Evolutionary conservation across 2,329 filamentous ascomycete species (phyloP).

Genomic region (Ceratocystis lukuohia): DNA sequence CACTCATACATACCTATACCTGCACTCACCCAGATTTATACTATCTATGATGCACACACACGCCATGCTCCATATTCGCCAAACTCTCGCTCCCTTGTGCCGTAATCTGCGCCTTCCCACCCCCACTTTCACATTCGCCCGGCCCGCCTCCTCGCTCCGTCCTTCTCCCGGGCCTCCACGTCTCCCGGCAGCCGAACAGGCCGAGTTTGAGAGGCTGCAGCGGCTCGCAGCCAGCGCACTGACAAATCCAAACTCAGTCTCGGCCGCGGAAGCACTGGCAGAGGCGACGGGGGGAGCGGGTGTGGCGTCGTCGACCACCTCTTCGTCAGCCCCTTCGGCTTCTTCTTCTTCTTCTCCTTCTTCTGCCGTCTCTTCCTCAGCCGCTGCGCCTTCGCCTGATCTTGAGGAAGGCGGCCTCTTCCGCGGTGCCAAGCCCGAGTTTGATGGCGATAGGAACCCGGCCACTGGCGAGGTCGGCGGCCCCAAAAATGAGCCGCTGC

Average conservation of each 20-base stretch:
- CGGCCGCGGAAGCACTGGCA: slow-evolving; percentile 21
- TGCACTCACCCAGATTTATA: background rate
- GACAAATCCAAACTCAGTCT: slow-evolving; percentile 26
- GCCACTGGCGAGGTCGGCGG: slow-evolving; percentile 91
- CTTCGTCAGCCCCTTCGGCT: background rate
- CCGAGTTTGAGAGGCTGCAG: slow-evolving; percentile 79
- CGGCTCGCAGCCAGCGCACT: slow-evolving; percentile 39
- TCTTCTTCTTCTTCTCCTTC: slow-evolving; percentile 16
- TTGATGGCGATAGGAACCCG: slow-evolving; percentile 82
- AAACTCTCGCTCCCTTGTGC: slow-evolving; percentile 21
- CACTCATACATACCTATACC: background rate
- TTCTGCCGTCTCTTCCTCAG: slow-evolving; percentile 20
- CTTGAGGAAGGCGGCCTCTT: slow-evolving; percentile 52
- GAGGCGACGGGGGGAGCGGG: slow-evolving; percentile 24
- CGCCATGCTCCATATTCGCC: slow-evolving; percentile 10
- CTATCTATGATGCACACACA: background rate
- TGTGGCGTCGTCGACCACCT: slow-evolving; percentile 18
- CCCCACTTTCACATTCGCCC: slow-evolving; percentile 17
- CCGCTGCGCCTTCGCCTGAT: slow-evolving; percentile 27
- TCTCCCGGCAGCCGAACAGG: slow-evolving; percentile 77
- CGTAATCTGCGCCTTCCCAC: slow-evolving; percentile 13
- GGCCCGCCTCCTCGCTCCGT: slow-evolving; percentile 31
- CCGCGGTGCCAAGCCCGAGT: slow-evolving; percentile 73
- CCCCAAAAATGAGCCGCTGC: slow-evolving; percentile 88
- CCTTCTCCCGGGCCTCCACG: slow-evolving; percentile 62